Evolutionary conservation across 2,329 filamentous ascomycete genomes (phyloP), one percentile per base, ranked within the genome.

Genomic region (Aspergillus sp.): DNA sequence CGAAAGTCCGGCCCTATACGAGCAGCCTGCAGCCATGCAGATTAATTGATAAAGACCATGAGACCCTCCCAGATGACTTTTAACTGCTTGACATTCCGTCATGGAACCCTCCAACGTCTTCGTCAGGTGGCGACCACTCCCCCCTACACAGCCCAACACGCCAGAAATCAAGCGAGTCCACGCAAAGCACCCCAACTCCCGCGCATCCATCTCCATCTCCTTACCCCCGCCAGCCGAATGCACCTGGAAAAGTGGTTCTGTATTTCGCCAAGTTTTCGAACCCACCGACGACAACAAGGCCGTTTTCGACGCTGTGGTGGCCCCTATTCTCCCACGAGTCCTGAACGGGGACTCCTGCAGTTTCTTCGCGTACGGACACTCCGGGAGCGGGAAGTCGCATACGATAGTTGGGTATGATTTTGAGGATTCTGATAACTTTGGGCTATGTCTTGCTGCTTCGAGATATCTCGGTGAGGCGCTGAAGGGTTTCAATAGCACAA

Each of bases 311-410:
- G 51, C 54, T 0, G 60, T 75, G 3, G 72, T 79, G 3, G 64
- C 67, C 13, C 73, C 75, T 4, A 66, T 65, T 0, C 51, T 79
- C 0, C 68, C 73, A 1, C 51, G 61, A 11, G 68, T 79, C 9
- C 52, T 78, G 27, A 50, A 63, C 11, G 75, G 76, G 4, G 65
- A 64, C 13, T 73, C 63, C 12, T 77, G 75, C 66, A 79, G 73
- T 51, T 74, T 77, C 64, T 77, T 78, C 57, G 77, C 76, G 9
- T 79, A 79, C 54, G 76, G 76, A 3, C 75, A 78, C 61, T 76
- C 76, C 2, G 73, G 73, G 17, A 77, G 75, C 53, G 75, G 75
- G 0, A 78, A 77, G 58, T 72, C 75, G 1, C 75, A 77, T 57
- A 77, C 75, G 0, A 74, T 77, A 48, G 70, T 80, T 6, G 78